Evolutionary conservation across 108 stramenopile genomes (phyloP), one percentile per base, ranked within the genome.

Genomic region (Cyclotella choctawhatcheeana): DNA sequence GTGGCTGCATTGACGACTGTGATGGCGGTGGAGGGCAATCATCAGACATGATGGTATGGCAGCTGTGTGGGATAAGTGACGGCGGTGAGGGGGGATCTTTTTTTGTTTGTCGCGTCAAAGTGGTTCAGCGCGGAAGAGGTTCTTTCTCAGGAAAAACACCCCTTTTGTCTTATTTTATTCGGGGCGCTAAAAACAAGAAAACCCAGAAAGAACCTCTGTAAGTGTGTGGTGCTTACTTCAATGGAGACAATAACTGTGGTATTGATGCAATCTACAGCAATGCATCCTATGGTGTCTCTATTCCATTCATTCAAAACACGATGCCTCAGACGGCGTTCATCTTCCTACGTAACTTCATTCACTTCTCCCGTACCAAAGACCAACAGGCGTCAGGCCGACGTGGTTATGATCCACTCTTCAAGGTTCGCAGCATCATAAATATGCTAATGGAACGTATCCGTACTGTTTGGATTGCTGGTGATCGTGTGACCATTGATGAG

Each of bases 371-470:
- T 14, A 73, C 62, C 16, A 1, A 5, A 7, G 34, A 27, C 5
- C 40, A 43, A n/a, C 33, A 64, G 47, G 3, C 24, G 24, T 30
- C 29, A 3, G 63, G 52, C 7, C 22, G 54, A 17, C 5, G n/a
- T 2, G 71, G 47, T 0, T 64, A 65, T 40, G 62, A 69, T 64
- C 62, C 62, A 12, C 8, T 73, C 14, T 65, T 65, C 29, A 73
- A 73, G 33, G 48, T 73, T 0, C 12, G 20, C n/a, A 33, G 21
- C 31, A 32, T 31, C 0, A 7, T 73, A 2, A 26, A 21, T 16
- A 17, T 44, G 32, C 16, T 64, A 1, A 53, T 63, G 37, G 20
- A 50, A 25, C 13, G 71, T 17, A 43, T 73, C 0, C 2, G 21
- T 1, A 17, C n/a, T 5, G 71, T 43, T 18, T 64, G 62, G 71